Evolutionary conservation across 192 early-diverging fungal species (phyloP).

Genomic region (Coemansia sp.): DNA sequence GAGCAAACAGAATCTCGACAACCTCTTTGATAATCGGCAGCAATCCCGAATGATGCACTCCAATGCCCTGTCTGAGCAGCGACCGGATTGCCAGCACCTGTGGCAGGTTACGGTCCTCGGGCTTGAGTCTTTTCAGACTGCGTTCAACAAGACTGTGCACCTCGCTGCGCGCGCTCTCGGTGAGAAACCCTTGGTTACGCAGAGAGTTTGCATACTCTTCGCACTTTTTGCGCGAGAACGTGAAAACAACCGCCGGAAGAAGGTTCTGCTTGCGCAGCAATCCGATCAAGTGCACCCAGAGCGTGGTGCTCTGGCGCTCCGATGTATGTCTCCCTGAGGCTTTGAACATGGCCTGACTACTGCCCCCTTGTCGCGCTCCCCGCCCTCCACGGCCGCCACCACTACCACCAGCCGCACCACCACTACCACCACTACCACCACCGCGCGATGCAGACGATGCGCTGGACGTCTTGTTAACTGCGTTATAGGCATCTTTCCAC

Average conservation of each 20-base stretch:
- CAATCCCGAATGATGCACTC: conserved; percentile 95
- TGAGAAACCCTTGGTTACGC: conserved; percentile 77
- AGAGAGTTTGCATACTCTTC: conserved; percentile 84
- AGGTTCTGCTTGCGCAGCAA: conserved; percentile 72
- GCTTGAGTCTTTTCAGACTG: conserved; percentile 77
- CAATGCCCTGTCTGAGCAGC: conserved; percentile 86
- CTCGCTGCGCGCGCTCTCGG: conserved; percentile 75
- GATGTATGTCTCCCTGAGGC: conserved; percentile 39
- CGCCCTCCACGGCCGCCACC: conserved; percentile 50
- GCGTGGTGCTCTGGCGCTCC: conserved; percentile 64
- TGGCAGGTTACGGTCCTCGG: conserved; percentile 80
- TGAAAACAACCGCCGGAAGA: conserved; percentile 89
- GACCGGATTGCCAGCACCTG: conserved; percentile 85
- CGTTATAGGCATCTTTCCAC: conserved; percentile 75
- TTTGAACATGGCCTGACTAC: conserved; percentile 51
- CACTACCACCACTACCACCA: background rate
- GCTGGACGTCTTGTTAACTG: conserved; percentile 60
- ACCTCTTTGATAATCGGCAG: conserved; percentile 98
- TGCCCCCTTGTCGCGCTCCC: conserved; percentile 15
- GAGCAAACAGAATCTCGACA: conserved; percentile 92
- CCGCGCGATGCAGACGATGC: conserved; percentile 19
- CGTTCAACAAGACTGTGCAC: conserved; percentile 86
- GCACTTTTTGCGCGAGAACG: conserved; percentile 94
- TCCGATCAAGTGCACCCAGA: conserved; percentile 79
- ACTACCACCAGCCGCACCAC: background rate